Evolutionary conservation across 1,284 basidiomycete species (phyloP).

Genomic region (Athelia sp.): DNA sequence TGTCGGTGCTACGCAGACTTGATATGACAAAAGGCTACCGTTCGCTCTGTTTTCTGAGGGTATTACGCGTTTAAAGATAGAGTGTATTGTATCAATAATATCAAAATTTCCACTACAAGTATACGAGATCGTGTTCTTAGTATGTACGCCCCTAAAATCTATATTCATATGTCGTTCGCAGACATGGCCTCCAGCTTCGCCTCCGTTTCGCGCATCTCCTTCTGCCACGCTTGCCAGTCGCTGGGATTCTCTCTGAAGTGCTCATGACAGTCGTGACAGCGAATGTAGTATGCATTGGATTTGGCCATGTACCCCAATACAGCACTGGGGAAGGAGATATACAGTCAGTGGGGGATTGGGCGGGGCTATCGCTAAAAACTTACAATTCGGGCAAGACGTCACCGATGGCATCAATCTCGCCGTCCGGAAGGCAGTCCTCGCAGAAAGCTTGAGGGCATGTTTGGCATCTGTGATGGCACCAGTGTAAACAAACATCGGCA

Average conservation of each 20-base stretch:
- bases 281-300: constrained; percentile 39
- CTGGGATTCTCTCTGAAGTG: constrained; percentile 25
- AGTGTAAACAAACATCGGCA: neutral
- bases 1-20: too few species aligned
- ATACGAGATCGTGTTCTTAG: too few species aligned
- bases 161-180: neutral
- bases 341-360: constrained; percentile 5
- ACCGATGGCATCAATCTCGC: constrained; percentile 45
- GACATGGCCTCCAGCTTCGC: constrained; percentile 16
- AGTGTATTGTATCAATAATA: too few species aligned
- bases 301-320: constrained; percentile 33
- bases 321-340: constrained; percentile 22
- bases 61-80: too few species aligned
- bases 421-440: constrained; percentile 51
- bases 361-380: constrained; percentile 15
- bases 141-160: too few species aligned
- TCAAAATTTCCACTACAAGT: too few species aligned
- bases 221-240: constrained; percentile 30
- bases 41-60: too few species aligned
- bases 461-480: constrained; percentile 41
- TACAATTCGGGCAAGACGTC: constrained; percentile 54
- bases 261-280: constrained; percentile 40
- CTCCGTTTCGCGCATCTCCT: constrained; percentile 30
- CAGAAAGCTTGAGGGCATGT: constrained; percentile 56
- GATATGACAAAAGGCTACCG: too few species aligned